phyloP scores from a whole-genome alignment of 306 rosid genomes.

The Citrullus mucosospermus region DNA sequence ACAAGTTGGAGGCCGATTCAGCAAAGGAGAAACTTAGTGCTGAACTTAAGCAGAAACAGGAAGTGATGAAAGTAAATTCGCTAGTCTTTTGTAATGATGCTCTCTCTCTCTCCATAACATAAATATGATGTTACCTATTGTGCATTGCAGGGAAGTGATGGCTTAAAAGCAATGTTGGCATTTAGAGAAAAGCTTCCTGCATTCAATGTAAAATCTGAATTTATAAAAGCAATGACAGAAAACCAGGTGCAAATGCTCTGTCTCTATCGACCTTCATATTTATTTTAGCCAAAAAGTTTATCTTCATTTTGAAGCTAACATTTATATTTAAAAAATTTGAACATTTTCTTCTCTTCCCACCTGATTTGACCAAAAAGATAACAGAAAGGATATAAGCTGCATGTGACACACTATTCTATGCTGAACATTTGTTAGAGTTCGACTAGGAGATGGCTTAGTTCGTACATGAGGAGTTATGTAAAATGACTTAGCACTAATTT shows the following conservation, averaged over 20 bases:
- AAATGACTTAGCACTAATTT: background rate
- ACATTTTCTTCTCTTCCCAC: background rate
- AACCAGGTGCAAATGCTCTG: slow-evolving; percentile 53
- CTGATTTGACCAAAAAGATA: background rate
- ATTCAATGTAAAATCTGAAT: slow-evolving; percentile 60
- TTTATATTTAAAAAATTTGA: background rate
- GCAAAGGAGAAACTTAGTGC: slow-evolving; percentile 46
- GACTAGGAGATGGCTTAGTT: background rate
- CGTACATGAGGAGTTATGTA: background rate
- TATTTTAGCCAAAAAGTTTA: background rate
- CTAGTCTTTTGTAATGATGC: background rate
- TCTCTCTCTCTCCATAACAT: slow-evolving; percentile 1
- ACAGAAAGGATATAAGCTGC: background rate
- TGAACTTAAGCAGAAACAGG: slow-evolving; percentile 67
- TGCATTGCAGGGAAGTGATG: slow-evolving; percentile 40
- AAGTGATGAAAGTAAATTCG: slow-evolving; percentile 41
- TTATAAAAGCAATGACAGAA: slow-evolving; percentile 62
- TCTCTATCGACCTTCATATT: background rate
- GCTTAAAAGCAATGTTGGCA: slow-evolving; percentile 47
- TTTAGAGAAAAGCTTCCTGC: slow-evolving; percentile 89
- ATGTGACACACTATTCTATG: background rate
- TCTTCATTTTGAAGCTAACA: background rate
- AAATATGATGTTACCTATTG: background rate
- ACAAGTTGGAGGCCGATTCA: slow-evolving; percentile 28
- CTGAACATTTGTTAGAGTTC: background rate